Evolutionary conservation across 1,284 basidiomycete species (phyloP), one percentile per base, ranked within the genome.

Genomic region (Ganoderma meredithae): DNA sequence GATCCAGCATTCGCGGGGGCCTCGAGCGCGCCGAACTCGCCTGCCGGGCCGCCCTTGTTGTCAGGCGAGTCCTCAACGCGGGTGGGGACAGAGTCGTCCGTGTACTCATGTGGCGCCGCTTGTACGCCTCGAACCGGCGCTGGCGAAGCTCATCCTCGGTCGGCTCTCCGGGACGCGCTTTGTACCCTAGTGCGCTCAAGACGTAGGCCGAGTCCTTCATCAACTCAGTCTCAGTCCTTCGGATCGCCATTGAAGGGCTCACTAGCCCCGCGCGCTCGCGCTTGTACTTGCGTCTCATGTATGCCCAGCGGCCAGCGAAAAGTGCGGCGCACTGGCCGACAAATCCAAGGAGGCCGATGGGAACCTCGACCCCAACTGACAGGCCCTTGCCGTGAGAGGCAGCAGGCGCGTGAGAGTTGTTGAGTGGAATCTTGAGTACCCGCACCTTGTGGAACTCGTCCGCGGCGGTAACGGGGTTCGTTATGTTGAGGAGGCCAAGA

Each of bases 381-480:
- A 88, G 71, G 70, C 82, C 82, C 69, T 82, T 77, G 22, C 77
- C 75, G 0, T 75, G 75, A 0, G 62, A 70, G 49, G 40, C 60
- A 63, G 66, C 4, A 64, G 68, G 41, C 49, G 56, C 60, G 43
- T 8, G 68, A 25, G 72, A n/a, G 19, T 43, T 33, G 13, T 74
- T 68, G 17, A 91, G 77, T 1, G 89, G 87, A 71, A 87, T 82
- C 62, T 88, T 84, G 49, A 88, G 79, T 19, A 92, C 85, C 0
- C 92, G 84, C 4, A 93, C 90, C 3, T 82, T 84, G 56, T 88
- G 74, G 78, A 94, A 94, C 71, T 93, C 90, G 0, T 84, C 78
- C 68, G 92, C 73, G 0, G 91, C 91, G 5, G 74, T 76, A 0
- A 83, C 82, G 0, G 86, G 81, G 71, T 93, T 83, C 1, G 90